phyloP scores from a whole-genome alignment of 129 eudicot species.

The Escallonia herrerae region DNA sequence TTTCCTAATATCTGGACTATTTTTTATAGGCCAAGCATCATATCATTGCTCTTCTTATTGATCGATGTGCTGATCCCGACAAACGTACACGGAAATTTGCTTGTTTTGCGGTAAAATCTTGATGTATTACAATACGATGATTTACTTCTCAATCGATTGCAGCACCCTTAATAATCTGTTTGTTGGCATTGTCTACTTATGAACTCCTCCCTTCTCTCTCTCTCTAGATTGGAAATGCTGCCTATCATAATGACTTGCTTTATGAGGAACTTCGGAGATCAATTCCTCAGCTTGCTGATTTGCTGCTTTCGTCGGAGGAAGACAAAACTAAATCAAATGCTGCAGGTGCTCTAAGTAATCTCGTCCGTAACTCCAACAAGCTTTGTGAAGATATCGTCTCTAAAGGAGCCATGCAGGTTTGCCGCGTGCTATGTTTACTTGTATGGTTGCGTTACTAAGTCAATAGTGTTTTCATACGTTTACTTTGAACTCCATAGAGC shows the following conservation, averaged over 20 bases:
- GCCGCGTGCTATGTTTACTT: background rate
- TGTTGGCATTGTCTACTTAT: constrained; percentile 2
- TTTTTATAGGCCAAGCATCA: constrained; percentile 55
- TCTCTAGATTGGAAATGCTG: constrained; percentile 89
- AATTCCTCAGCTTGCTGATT: constrained; percentile 70
- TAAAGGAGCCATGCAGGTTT: constrained; percentile 94
- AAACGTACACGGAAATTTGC: constrained; percentile 88
- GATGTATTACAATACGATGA: no score
- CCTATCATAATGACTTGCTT: constrained; percentile 79
- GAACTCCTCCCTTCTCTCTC: background rate
- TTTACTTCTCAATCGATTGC: no score
- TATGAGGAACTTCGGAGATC: constrained; percentile 76
- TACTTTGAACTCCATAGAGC: no score
- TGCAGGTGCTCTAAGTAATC: constrained; percentile 96
- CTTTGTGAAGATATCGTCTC: constrained; percentile 89
- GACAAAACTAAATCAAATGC: constrained; percentile 96
- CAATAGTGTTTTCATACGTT: no score
- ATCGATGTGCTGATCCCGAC: constrained; percentile 88
- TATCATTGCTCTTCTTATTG: constrained; percentile 59
- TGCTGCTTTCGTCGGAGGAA: constrained; percentile 83
- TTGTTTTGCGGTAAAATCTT: constrained; percentile 84
- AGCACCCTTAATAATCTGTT: no score
- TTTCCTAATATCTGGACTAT: background rate
- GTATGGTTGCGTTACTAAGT: no score
- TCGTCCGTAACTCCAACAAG: constrained; percentile 81